A percentile compares a stretch with the other conserved stretches of the same genome.
Conservation (phyloP, 116 monocot species). For the Dioscorea cayenensis region DNA sequence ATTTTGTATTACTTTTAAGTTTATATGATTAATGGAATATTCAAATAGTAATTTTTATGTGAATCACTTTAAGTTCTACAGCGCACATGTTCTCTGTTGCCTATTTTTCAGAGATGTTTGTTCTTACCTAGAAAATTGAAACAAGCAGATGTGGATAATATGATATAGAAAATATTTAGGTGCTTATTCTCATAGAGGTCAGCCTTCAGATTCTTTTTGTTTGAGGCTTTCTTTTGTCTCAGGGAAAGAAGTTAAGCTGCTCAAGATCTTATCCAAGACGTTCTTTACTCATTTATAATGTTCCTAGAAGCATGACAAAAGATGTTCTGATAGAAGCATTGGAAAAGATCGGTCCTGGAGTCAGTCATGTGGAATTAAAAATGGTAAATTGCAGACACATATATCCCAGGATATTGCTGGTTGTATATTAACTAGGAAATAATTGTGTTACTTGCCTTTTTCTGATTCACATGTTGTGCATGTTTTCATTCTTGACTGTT, state of each 20-base stretch:
- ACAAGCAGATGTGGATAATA: too few species aligned
- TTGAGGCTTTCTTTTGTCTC: neutral
- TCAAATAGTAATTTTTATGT: too few species aligned
- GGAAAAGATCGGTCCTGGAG: constrained; percentile 64
- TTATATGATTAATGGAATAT: too few species aligned
- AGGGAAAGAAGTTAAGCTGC: constrained; percentile 78
- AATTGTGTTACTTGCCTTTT: constrained; percentile 2
- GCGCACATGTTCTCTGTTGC: too few species aligned
- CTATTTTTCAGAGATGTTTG: too few species aligned
- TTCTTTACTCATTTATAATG: constrained; percentile 77
- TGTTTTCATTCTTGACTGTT: neutral
- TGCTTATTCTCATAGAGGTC: too few species aligned
- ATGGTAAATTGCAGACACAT: constrained; percentile 29
- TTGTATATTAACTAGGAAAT: neutral
- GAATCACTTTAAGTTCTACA: too few species aligned
- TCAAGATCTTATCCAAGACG: constrained; percentile 81
- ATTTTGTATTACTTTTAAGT: too few species aligned
- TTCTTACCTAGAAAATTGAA: too few species aligned
- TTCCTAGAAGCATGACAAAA: constrained; percentile 66
- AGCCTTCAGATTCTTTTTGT: neutral
- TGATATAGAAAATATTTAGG: too few species aligned
- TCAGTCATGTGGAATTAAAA: constrained; percentile 53
- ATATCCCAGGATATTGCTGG: too few species aligned
- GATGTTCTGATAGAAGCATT: constrained; percentile 66
- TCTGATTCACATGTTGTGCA: neutral